phyloP scores from a whole-genome alignment of 1,284 basidiomycete species.

The Veloboletus limbatus region DNA sequence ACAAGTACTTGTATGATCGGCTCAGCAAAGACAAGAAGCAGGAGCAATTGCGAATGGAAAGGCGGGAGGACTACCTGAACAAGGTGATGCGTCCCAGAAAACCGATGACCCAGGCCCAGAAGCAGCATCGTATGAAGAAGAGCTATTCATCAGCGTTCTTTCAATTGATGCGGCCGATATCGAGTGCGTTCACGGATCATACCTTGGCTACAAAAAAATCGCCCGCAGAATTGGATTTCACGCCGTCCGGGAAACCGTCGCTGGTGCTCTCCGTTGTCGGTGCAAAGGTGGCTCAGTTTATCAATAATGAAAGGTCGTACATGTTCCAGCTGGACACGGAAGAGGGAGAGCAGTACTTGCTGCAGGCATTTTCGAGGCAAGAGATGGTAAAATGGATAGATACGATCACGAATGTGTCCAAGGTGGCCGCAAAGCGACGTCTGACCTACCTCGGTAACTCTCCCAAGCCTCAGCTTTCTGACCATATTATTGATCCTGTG shows the following conservation, averaged over 20 bases:
- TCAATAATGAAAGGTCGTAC: slow-evolving; percentile 77
- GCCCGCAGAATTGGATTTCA: slow-evolving; percentile 71
- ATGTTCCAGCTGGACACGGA: slow-evolving; percentile 80
- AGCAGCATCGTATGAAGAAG: slow-evolving; percentile 79
- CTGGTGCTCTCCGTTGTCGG: slow-evolving; percentile 71
- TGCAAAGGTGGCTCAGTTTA: slow-evolving; percentile 62
- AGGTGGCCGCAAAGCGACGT: slow-evolving; percentile 70
- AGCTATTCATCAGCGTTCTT: slow-evolving; percentile 78
- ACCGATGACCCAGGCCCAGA: slow-evolving; percentile 44
- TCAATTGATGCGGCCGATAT: slow-evolving; percentile 82
- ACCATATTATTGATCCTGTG: slow-evolving; percentile 60
- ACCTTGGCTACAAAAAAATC: slow-evolving; percentile 52
- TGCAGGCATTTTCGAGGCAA: slow-evolving; percentile 65
- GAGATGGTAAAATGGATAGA: slow-evolving; percentile 77
- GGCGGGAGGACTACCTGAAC: slow-evolving; percentile 68
- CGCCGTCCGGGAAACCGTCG: slow-evolving; percentile 64
- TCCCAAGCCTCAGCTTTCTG: slow-evolving; percentile 64
- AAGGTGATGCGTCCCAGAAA: slow-evolving; percentile 67
- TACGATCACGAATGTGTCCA: slow-evolving; percentile 65
- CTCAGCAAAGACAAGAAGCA: slow-evolving; percentile 69
- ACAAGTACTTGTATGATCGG: slow-evolving; percentile 61
- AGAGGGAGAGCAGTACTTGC: slow-evolving; percentile 77
- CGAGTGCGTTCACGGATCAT: slow-evolving; percentile 73
- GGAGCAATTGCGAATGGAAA: slow-evolving; percentile 67
- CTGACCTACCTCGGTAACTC: slow-evolving; percentile 75